Conservation (phyloP, 257 asterid species). For the Salvia splendens region DNA sequence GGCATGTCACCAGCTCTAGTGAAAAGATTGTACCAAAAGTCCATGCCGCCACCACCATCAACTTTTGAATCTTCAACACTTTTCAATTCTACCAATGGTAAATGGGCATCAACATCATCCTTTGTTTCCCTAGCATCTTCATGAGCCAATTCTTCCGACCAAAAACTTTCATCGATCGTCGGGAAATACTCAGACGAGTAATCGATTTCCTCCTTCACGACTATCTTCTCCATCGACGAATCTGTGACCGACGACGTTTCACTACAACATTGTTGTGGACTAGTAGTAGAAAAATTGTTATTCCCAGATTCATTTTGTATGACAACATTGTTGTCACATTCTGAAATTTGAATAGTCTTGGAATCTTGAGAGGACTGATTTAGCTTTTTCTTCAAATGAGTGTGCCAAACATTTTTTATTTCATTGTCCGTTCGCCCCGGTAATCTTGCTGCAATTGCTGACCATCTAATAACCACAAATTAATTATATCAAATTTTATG, state of each 20-base stretch:
- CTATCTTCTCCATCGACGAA: constrained; percentile 17
- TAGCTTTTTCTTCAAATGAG: constrained; percentile 72
- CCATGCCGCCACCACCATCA: constrained; percentile 61
- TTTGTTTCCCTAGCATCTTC: constrained; percentile 18
- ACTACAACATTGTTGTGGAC: constrained; percentile 55
- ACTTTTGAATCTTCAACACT: constrained; percentile 31
- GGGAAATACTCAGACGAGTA: constrained; percentile 50
- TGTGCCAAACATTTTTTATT: constrained; percentile 91
- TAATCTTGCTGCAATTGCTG: constrained; percentile 79
- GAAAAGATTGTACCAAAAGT: constrained; percentile 83
- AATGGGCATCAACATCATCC: constrained; percentile 13
- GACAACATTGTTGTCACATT: constrained; percentile 34
- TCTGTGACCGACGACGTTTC: constrained; percentile 66
- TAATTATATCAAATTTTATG: not conserved
- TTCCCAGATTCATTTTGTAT: constrained; percentile 13
- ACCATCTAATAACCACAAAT: constrained; percentile 56
- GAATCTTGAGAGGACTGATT: constrained; percentile 41
- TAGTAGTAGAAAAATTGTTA: not conserved
- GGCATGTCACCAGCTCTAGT: constrained; percentile 64
- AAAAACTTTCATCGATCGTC: constrained; percentile 64
- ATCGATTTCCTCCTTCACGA: constrained; percentile 44
- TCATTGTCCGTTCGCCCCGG: constrained; percentile 93
- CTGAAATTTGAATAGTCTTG: constrained; percentile 36
- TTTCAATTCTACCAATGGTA: constrained; percentile 37
- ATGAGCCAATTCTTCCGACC: constrained; percentile 54